Conservation (phyloP, 2,329 filamentous ascomycete species). For the Colletotrichum echinochloae region DNA sequence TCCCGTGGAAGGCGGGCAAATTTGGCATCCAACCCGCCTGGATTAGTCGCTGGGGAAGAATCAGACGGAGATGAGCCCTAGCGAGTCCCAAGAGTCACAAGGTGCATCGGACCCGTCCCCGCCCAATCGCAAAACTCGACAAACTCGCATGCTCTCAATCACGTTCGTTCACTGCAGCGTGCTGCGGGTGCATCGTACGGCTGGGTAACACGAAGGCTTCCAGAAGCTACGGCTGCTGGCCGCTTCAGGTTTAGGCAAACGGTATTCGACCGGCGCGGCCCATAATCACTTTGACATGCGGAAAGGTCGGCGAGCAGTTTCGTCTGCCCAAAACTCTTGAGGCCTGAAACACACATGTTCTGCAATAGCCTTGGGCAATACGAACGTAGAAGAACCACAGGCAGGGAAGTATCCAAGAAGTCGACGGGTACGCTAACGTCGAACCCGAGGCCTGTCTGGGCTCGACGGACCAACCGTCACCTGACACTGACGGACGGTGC, state of each 20-base stretch:
- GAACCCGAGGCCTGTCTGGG: constrained; percentile 11
- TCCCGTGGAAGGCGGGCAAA: not conserved
- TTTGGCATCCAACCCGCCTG: too few relatives aligned
- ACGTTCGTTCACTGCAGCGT: not conserved
- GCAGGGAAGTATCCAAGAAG: not conserved
- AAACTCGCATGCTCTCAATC: not conserved
- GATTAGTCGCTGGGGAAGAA: not conserved
- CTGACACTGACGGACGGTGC: constrained; percentile 6
- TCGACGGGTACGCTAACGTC: not conserved
- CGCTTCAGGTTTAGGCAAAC: not conserved
- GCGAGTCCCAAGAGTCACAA: not conserved
- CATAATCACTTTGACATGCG: not conserved
- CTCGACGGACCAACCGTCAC: constrained; percentile 1
- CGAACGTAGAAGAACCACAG: not conserved
- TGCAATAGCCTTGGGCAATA: not conserved
- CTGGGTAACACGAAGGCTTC: not conserved
- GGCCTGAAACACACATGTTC: constrained; percentile 1
- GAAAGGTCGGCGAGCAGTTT: constrained; percentile 5
- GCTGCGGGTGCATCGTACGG: not conserved
- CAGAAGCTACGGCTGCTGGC: not conserved
- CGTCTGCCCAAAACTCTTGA: not conserved
- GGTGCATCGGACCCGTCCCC: constrained; percentile 1
- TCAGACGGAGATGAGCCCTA: not conserved
- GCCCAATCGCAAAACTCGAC: too few relatives aligned
- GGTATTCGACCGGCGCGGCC: not conserved